Base-by-base conservation (phyloP, 352 stramenopile genomes). In the Saprolegnia diclina region DNA sequence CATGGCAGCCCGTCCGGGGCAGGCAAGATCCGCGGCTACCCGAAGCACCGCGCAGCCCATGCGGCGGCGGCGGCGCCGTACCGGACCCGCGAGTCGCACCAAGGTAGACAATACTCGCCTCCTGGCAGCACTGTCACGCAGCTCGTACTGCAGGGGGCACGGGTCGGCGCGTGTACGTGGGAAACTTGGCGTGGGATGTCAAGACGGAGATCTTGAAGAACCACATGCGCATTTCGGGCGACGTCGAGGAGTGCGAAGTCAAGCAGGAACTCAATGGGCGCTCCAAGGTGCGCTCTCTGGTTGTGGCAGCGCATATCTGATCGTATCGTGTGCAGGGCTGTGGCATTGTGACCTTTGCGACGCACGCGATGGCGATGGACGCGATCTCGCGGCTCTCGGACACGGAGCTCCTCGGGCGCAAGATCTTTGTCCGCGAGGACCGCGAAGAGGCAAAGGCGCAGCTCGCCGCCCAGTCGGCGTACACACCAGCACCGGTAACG, bases 371-470 rank as follows among this genome's bases (percentile, higher is more conserved):
- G 16, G 95, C 95, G 0, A 63, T 83, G 52, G 79, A 90, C 35
- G 95, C 94, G 2, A 90, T 98, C 14, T 65, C 75, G 9, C 88
- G 76, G 37, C 75, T 98, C 11, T 95, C 97, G 56, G 90, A 98
- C 75, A 89, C 89, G 32, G 91, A 98, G 66, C 73, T 99, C 4
- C 81, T 91, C 32, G 94, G 93, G 35, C 79, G 94, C 26, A 89
- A 89, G 71, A 98, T 99, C 64, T 97, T 97, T 72, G 90, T 98
- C 11, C 88, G 95, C 7, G 92, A 98, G 71, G 93, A 98, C 76
- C 83, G 92, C 6, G 92, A 98, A 72, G 72, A 83, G 11, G 45
- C 21, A 24, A 22, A 16, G 18, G 38, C 38, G 16, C 42, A 48
- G 13, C 42, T n/a, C 42, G 18, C 11, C 3, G 42, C 42, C 3